Percentiles rank a stretch among this genome's conserved stretches.
phyloP scores from a whole-genome alignment of 495 filamentous ascomycete genomes.

The Aspergillus mulundensis region DNA sequence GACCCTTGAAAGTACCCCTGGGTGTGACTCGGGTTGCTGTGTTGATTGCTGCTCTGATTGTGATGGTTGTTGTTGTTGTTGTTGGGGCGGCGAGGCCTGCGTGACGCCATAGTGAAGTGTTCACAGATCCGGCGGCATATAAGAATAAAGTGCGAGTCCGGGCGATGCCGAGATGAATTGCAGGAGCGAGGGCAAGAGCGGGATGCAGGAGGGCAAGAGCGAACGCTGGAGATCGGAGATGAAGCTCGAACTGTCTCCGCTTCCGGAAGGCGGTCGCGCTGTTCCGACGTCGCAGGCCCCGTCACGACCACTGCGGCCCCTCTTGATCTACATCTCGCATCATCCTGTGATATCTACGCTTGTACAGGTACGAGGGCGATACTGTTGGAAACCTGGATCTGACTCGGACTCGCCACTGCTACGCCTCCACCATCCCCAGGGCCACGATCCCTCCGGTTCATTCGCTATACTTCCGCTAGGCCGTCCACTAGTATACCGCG shows the following conservation, averaged over 20 bases:
- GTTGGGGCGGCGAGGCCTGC: constrained; percentile 34
- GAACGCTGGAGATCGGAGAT: constrained; percentile 1
- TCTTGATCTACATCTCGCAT: not conserved
- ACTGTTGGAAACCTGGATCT: not conserved
- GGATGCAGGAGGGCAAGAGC: not conserved
- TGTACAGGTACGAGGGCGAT: not conserved
- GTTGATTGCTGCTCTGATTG: constrained; percentile 31
- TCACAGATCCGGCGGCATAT: not conserved
- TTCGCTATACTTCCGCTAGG: constrained; percentile 7
- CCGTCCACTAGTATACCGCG: constrained; percentile 11
- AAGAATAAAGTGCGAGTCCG: not conserved
- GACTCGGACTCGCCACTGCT: not conserved
- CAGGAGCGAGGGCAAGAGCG: not conserved
- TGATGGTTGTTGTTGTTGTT: constrained; percentile 35
- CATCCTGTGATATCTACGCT: not conserved
- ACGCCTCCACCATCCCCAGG: not conserved
- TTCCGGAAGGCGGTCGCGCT: constrained; percentile 18
- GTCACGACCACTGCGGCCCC: not conserved
- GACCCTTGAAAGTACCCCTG: constrained; percentile 38
- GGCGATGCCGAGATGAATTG: not conserved
- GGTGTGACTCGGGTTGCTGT: constrained; percentile 30
- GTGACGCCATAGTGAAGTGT: constrained; percentile 27
- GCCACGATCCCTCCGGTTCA: not conserved
- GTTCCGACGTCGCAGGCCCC: not conserved
- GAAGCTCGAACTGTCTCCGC: constrained; percentile 13